Base-by-base conservation (phyloP, 345 rosid species). In the Cochlearia excelsa region DNA sequence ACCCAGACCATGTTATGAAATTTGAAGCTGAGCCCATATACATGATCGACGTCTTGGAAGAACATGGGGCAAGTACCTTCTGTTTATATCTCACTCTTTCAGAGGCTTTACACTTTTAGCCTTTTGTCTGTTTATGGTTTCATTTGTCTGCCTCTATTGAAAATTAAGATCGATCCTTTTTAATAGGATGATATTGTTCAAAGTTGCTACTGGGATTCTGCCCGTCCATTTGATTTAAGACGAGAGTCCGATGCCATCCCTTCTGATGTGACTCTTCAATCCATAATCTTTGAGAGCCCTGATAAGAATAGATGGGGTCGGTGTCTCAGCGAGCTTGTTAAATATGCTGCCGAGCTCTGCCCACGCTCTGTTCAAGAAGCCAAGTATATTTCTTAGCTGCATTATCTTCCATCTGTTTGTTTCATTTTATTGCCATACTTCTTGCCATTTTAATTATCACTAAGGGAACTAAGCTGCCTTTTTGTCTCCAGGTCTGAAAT, bases 251-350 rank as follows among this genome's bases (percentile, higher is more conserved):
- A 93, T 72, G 82, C 79, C 46, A 84, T 93, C 78, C 94, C 99
- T 71, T 80, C 94, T 62, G 99, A 89, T 37, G 90, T 85, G 73
- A 85, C 97, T 16, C 89, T 93, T 70, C 99, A 89, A 50, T 89
- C 95, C 69, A 83, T 93, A 62, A 87, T 93, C 67, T 87, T 83
- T 66, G 99, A 93, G 70, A 83, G 94, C 75, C 97, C 95, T 65
- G 99, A 93, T 75, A 93, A 93, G 77, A 89, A 82, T 74, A 85
- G 91, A 68, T 93, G 97, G 95, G 97, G 90, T 55, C 81, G 95
- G 38, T 93, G 97, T 75, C 91, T 93, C 46, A 89, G 97, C 57
- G 95, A 93, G 67, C 94, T 93, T 50, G 83, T 93, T 65, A 89
- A 84, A 77, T 85, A 83, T 77, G 90, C 94, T 67, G 95, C 95